phyloP scores from a whole-genome alignment of 2,329 filamentous ascomycete species.

The Aureobasidium sp. region DNA sequence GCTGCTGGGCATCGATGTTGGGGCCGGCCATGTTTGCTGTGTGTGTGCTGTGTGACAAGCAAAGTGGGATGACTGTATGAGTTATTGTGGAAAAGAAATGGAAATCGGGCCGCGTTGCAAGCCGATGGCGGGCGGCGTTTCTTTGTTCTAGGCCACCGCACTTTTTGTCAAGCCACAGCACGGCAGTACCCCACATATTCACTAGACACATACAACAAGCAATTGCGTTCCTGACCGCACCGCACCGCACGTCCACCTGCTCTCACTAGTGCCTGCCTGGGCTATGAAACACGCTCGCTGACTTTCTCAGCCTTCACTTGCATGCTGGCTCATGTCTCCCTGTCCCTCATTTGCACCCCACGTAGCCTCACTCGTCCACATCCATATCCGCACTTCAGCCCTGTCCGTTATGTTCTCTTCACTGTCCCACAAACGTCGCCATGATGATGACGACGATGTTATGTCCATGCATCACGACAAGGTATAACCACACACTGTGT shows the following conservation, averaged over 20 bases:
- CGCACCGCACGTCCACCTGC: neutral
- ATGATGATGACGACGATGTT: conserved; percentile 3
- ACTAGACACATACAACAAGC: neutral
- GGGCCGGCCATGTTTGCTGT: conserved; percentile 1
- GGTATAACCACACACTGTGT: neutral
- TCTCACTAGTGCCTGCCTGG: neutral
- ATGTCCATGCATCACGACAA: conserved; percentile 8
- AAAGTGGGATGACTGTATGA: neutral
- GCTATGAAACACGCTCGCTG: conserved; percentile 3
- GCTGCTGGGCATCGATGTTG: conserved; percentile 5
- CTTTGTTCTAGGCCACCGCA: neutral
- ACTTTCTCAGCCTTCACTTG: neutral
- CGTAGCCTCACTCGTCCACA: neutral
- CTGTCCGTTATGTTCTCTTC: conserved; percentile 9
- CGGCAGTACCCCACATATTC: neutral
- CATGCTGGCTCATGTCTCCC: conserved; percentile 5
- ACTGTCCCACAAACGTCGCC: conserved; percentile 4
- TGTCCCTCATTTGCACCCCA: neutral
- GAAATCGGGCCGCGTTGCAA: neutral
- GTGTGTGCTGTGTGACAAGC: neutral
- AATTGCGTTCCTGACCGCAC: neutral
- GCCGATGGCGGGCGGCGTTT: neutral
- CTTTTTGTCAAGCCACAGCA: neutral
- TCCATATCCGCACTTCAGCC: neutral
- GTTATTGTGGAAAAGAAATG: neutral